Base-by-base conservation (phyloP, 768 basidiomycete species). In the Gymnopilus junonius region DNA sequence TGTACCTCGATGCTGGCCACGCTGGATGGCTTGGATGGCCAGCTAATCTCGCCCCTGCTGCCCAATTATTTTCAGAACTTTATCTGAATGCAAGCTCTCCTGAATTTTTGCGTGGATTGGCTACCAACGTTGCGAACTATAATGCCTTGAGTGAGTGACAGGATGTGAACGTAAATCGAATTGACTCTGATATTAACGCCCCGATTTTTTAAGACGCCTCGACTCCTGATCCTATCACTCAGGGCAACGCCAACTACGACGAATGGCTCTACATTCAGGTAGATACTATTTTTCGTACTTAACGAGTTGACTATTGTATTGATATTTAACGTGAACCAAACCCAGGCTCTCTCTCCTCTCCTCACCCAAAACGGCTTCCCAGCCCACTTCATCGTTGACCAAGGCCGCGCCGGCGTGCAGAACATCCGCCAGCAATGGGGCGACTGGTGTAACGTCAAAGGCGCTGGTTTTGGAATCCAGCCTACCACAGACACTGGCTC, bases 1-100 rank as follows among this genome's bases (percentile, higher is more conserved):
- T 79, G 75, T 87, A 88, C 75, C 78, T 88, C 67, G 87, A 87
- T 73, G 86, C 86, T 69, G 85, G 85, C 34, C 85, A 86, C 65
- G 85, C 84, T 61, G 86, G 87, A 57, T 88, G 87, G 87, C 81
- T 88, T 61, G 88, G 88, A 43, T 89, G 87, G 88, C 78, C 86
- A 63, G 86, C 87, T 42, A 88, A 88, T 77, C 74, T 88, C 72
- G 56, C 69, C 25, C 87, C 87, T 58, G 86, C 87, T 55, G 87
- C 86, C 31, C 75, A 81, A 65, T 77, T 88, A 61, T 88, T 87
- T 73, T 67, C 76, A 29, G 70, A 78, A 59, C 75, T 88, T 39
- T 87, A 78, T 76, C 76, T 76, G 66, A 72, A 66, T 65, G 86
- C 86, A 57, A 82, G 85, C 20, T 82, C 80, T 17, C 85, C 86